Evolutionary conservation across 139 green algal species (phyloP), one percentile per base, ranked within the genome.

Genomic region (Closterium sp.): DNA sequence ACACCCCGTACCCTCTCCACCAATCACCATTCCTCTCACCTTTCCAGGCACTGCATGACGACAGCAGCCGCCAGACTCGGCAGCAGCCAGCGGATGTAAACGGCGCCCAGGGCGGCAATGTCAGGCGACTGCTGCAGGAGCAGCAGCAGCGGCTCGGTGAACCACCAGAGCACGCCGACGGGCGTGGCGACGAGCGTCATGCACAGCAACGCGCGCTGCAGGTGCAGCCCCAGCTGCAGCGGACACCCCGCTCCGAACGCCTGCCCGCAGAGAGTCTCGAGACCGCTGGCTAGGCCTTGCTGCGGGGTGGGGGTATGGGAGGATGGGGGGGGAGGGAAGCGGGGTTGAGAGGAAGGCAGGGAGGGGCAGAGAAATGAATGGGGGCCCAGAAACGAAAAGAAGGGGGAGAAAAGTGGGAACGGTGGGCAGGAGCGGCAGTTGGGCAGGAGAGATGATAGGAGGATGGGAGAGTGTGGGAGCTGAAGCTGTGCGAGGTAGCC

Each of bases 221-320:
- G 91, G 33, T 90, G 34, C 36, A 88, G 35, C 30, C 89, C 91
- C 84, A 94, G 84, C 69, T 69, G 83, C 38, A 38, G 33, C 33
- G 76, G 33, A 36, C 84, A 30, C 12, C 89, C 88, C 31, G 91
- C 91, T 25, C 91, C 91, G 91, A 85, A 94, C 35, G 91, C 85
- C 69, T 94, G 91, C 85, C 85, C 85, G 66, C 89, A 91, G 0
- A 94, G 76, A 0, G 91, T 91, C 43, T 94, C 91, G 2, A 94
- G 34, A 8, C 64, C 91, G n/a, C 64, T 87, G 2, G 91, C 86
- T 1, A 94, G 89, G 0, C 91, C 91, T 86, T 86, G 84, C 31
- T 88, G 84, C 31, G 1, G 83, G 1, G 16, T 86, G 83, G n/a
- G 10, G 30, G 21, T 32, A 10, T 3, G 30, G 83, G 83, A 33